Evolutionary conservation across 352 stramenopile genomes (phyloP).

Genomic region (Blastocystis sp.): DNA sequence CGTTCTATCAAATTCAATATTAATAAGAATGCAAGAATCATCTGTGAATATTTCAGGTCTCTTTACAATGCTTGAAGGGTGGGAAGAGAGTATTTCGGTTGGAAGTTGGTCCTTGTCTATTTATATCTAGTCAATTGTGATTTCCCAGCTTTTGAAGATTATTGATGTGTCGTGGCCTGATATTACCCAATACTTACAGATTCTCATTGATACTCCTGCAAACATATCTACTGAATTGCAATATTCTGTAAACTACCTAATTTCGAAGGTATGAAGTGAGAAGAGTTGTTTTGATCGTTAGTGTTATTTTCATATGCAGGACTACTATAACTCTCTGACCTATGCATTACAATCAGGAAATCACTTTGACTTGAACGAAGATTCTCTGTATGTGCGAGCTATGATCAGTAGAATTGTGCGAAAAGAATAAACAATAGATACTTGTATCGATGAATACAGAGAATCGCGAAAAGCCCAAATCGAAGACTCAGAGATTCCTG

Average conservation of each 20-base stretch:
- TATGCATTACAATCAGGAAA: constrained; percentile 4
- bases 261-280: not conserved
- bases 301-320: constrained; percentile 51
- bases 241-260: not conserved
- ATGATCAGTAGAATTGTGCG: not conserved
- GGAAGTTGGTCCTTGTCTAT: not conserved
- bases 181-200: not conserved
- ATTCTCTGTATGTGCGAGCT: constrained; percentile 6
- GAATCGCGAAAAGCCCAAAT: not conserved
- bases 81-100: constrained; percentile 22
- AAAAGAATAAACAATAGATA: not conserved
- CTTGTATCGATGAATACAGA: constrained; percentile 39
- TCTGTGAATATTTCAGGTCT: constrained; percentile 6
- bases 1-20: not conserved
- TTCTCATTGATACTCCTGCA: not conserved
- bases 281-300: not conserved
- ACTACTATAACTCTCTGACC: constrained; percentile 12
- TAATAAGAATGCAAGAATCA: not conserved
- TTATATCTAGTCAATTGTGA: not conserved
- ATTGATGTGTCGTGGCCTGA: constrained; percentile 4
- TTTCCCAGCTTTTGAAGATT: not conserved
- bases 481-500: not conserved
- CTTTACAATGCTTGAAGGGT: constrained; percentile 49
- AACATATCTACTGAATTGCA: not conserved
- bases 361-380: constrained; percentile 27